Evolutionary conservation across 176 grass and related monocot genomes (phyloP), one percentile per base, ranked within the genome.

Genomic region (Luzula sylvatica): DNA sequence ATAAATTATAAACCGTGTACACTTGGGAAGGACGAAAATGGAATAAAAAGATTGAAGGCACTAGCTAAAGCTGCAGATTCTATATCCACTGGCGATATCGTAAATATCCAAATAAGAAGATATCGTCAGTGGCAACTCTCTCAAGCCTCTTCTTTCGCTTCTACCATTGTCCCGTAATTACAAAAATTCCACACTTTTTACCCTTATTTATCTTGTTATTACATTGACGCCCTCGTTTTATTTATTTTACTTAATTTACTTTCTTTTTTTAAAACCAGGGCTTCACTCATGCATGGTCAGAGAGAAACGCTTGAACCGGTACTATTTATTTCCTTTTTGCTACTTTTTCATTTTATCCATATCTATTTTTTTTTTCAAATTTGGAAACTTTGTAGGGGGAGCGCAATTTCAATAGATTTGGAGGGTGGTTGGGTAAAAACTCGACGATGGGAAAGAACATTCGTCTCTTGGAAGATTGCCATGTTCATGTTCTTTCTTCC

Each of bases 101-200:
- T 98, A 54, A 98, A 90, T 87, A 81, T 98, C 46, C 92, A 98
- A 66, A 98, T 98, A 63, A 90, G 92, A 72, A 76, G 92, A 87
- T 90, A 98, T 68, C 75, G 92, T 11, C 92, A 90, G 23, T 98
- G 92, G 92, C 92, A 98, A 65, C 53, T 98, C 20, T 90, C 81
- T 12, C 85, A 98, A 86, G 86, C 85, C 68, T 69, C 85, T 65
- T 83, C 85, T 65, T 83, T 98, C 25, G 81, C 92, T 76, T 90
- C 92, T 46, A 86, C 70, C 52, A 82, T 98, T 68, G 65, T 98
- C 53, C 92, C 92, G 92, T 90, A 83, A 27, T 15, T 15, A 44
- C 11, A 61, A 26, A 14, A 44, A 61, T 15, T 24, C 2, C 4
- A 23, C 12, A 46, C 15, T 26, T 11, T 6, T 25, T 44, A 60